Evolutionary conservation across 208 protist species (phyloP).

Genomic region (Angomonas ambiguus): DNA sequence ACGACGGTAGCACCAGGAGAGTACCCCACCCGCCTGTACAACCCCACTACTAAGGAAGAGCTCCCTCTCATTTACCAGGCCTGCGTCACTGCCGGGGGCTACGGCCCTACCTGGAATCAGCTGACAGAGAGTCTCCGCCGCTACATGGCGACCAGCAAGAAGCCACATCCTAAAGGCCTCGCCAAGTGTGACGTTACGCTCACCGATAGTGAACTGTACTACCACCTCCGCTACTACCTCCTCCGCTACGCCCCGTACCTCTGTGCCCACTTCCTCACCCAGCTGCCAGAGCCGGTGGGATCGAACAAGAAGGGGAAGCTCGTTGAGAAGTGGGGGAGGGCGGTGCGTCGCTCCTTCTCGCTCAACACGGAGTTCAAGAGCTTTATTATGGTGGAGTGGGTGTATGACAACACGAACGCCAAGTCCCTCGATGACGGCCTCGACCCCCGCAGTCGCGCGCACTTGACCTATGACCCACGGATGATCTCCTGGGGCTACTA

Average conservation of each 20-base stretch:
- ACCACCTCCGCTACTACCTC: slow-evolving; percentile 37
- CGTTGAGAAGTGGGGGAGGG: slow-evolving; percentile 42
- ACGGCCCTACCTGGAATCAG: slow-evolving; percentile 47
- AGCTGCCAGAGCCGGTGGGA: slow-evolving; percentile 54
- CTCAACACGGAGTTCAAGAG: slow-evolving; percentile 63
- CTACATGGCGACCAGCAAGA: slow-evolving; percentile 52
- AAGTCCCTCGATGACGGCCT: slow-evolving; percentile 46
- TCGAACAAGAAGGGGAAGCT: slow-evolving; percentile 37
- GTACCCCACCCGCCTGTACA: slow-evolving; percentile 8
- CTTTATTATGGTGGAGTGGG: slow-evolving; percentile 61
- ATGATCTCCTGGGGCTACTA: slow-evolving; percentile 73
- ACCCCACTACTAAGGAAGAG: slow-evolving; percentile 15
- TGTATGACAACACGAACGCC: slow-evolving; percentile 41
- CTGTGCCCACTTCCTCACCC: slow-evolving; percentile 23
- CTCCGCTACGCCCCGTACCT: slow-evolving; percentile 66
- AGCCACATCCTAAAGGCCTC: slow-evolving; percentile 20
- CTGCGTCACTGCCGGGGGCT: slow-evolving; percentile 38
- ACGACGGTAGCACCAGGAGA: not conserved
- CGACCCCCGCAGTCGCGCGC: slow-evolving; percentile 24
- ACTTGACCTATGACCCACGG: slow-evolving; percentile 59
- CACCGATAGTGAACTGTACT: slow-evolving; percentile 36
- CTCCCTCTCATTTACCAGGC: slow-evolving; percentile 71
- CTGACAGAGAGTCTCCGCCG: slow-evolving; percentile 20
- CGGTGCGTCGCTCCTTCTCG: slow-evolving; percentile 43
- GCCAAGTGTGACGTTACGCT: slow-evolving; percentile 28